These are phyloP conservation scores for Ceratocystiopsis minuta DNA, from an alignment of 2,329 filamentous ascomycete species.

Conservation along the genomic window DNA sequence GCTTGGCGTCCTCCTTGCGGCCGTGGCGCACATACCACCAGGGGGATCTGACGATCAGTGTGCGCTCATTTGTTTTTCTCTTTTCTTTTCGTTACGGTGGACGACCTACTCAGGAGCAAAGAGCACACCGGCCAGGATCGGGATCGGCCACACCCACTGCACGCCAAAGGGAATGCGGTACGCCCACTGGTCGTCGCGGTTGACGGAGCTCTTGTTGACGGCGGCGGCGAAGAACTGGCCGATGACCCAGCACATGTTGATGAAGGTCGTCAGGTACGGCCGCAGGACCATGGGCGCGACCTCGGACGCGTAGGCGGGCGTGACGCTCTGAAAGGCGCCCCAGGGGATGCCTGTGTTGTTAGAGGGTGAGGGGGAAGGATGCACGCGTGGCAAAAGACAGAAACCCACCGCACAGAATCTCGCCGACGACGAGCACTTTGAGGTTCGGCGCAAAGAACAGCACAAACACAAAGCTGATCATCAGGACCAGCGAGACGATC, in stretches of 20 bases:
- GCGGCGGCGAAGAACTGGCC: conserved; percentile 12
- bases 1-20: conserved; percentile 21
- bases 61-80: too few relatives aligned
- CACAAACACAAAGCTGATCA: conserved; percentile 33
- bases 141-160: conserved; percentile 25
- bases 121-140: conserved; percentile 8
- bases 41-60: conserved; percentile 2
- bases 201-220: conserved; percentile 11
- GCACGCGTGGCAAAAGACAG: too few relatives aligned
- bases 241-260: conserved; percentile 26
- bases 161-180: conserved; percentile 22
- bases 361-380: too few relatives aligned
- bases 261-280: conserved; percentile 24
- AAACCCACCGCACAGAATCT: conserved; percentile 21
- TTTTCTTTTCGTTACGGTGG: too few relatives aligned
- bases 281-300: conserved; percentile 24
- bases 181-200: conserved; percentile 5
- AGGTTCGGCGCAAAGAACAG: conserved; percentile 33
- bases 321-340: conserved; percentile 27
- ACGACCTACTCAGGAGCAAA: conserved; percentile 10
- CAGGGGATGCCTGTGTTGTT: conserved; percentile 13
- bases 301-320: conserved; percentile 25
- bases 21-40: conserved; percentile 28
- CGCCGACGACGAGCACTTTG: conserved; percentile 27
- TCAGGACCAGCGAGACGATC: conserved; percentile 24